Conservation (phyloP, 1,139 yeast species). For the Blastobotrys petasosporus region DNA sequence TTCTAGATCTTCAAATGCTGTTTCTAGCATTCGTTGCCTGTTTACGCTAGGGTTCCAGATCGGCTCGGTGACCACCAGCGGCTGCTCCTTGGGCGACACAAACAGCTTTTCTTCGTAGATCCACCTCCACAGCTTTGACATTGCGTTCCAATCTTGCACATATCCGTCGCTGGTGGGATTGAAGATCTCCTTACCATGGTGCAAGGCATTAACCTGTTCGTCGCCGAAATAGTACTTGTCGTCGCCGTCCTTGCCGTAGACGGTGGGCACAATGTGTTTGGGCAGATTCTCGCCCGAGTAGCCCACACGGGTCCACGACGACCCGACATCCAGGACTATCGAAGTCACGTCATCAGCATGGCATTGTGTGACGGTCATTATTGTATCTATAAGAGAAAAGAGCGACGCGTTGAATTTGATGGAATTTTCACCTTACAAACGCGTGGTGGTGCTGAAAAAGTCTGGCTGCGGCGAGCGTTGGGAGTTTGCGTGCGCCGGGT, state of each 20-base stretch:
- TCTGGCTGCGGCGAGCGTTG: too few relatives aligned
- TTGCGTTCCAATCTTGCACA: conserved; percentile 44
- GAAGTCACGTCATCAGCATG: conserved; percentile 53
- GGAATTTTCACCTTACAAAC: too few relatives aligned
- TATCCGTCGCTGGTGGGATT: conserved; percentile 39
- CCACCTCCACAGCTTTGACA: conserved; percentile 35
- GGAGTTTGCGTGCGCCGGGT: too few relatives aligned
- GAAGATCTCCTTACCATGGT: conserved; percentile 34
- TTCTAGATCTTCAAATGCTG: conserved; percentile 63
- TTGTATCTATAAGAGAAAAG: too few relatives aligned
- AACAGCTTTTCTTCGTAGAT: conserved; percentile 39
- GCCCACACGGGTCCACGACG: conserved; percentile 77
- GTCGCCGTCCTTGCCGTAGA: conserved; percentile 30
- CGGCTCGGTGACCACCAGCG: conserved; percentile 74
- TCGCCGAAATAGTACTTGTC: conserved; percentile 31
- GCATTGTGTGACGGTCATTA: conserved; percentile 7
- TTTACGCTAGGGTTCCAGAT: conserved; percentile 75
- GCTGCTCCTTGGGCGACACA: conserved; percentile 61
- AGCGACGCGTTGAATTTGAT: too few relatives aligned
- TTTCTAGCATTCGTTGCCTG: conserved; percentile 67
- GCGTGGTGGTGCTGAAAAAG: too few relatives aligned
- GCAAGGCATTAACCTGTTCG: conserved; percentile 30
- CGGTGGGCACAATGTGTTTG: conserved; percentile 64
- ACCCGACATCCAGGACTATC: conserved; percentile 89
- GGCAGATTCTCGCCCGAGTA: conserved; percentile 93